Percentiles rank a stretch among this genome's conserved stretches.
These are phyloP conservation scores for Sphagnum contortum DNA, from an alignment of 225 moss, liverwort and hornwort species.

Conservation along the genomic window DNA sequence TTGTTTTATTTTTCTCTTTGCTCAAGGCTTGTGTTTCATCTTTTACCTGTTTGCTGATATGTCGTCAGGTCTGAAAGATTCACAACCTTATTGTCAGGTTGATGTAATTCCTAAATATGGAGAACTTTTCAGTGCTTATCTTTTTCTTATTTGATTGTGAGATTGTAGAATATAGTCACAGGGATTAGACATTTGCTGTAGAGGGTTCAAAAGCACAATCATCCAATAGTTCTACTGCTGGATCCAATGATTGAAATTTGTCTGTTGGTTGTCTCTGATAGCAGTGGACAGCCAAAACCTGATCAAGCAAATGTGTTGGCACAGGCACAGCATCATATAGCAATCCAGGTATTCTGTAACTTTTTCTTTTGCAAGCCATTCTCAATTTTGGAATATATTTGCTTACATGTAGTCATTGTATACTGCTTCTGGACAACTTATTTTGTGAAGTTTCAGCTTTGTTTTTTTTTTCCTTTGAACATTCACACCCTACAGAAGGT, in stretches of 20 bases:
- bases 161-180: neutral
- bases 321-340: slow-evolving; percentile 99
- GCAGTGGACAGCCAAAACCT: slow-evolving; percentile 77
- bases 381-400: neutral
- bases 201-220: too few species aligned
- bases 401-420: neutral
- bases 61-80: too few species aligned
- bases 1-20: too few species aligned
- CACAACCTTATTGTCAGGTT: neutral
- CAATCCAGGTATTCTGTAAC: slow-evolving; percentile 48
- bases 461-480: neutral
- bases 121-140: neutral
- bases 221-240: too few species aligned
- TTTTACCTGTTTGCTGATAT: too few species aligned
- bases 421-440: too few species aligned
- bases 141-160: too few species aligned
- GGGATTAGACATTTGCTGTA: neutral
- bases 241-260: neutral
- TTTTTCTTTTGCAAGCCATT: neutral
- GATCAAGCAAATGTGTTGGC: slow-evolving; percentile 81
- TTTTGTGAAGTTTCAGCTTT: too few species aligned
- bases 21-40: too few species aligned
- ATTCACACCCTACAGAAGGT: neutral
- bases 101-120: neutral
- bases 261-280: neutral